phyloP scores from a whole-genome alignment of 805 yeast genomes.

The Priceomyces carsonii region DNA sequence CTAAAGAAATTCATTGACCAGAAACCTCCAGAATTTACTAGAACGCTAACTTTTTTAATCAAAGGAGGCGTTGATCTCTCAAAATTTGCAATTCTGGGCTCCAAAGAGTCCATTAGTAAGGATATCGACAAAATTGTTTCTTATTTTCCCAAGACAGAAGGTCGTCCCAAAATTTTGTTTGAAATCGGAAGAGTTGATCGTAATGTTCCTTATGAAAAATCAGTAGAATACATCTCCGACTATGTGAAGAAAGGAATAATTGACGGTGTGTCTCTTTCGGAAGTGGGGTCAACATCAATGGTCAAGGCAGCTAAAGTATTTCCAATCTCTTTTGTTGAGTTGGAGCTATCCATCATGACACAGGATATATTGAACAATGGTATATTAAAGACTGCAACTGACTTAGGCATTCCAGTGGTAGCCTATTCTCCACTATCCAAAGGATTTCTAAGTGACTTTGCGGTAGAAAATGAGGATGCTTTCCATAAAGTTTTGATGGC shows the following conservation, averaged over 20 bases:
- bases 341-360: slow-evolving; percentile 73
- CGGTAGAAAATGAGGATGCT: slow-evolving; percentile 38
- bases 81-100: slow-evolving; percentile 36
- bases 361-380: slow-evolving; percentile 65
- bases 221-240: slow-evolving; percentile 56
- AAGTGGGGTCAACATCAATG: slow-evolving; percentile 64
- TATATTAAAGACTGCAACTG: slow-evolving; percentile 56
- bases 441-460: slow-evolving; percentile 71
- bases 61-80: slow-evolving; percentile 58
- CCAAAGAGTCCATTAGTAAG: slow-evolving; percentile 44
- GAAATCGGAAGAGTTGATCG: slow-evolving; percentile 74
- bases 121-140: slow-evolving; percentile 48
- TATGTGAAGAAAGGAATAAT: slow-evolving; percentile 63
- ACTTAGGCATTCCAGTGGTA: slow-evolving; percentile 62
- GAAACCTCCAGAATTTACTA: slow-evolving; percentile 53
- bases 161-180: slow-evolving; percentile 47
- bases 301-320: slow-evolving; percentile 54
- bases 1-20: slow-evolving; percentile 54
- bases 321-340: slow-evolving; percentile 70
- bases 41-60: slow-evolving; percentile 56
- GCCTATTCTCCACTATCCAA: slow-evolving; percentile 85
- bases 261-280: slow-evolving; percentile 74
- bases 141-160: slow-evolving; percentile 27
- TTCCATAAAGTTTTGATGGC: slow-evolving; percentile 47
- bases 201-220: slow-evolving; percentile 55